These are phyloP conservation scores for Tuber calosporum DNA, from an alignment of 495 filamentous ascomycete genomes.

Conservation along the genomic window DNA sequence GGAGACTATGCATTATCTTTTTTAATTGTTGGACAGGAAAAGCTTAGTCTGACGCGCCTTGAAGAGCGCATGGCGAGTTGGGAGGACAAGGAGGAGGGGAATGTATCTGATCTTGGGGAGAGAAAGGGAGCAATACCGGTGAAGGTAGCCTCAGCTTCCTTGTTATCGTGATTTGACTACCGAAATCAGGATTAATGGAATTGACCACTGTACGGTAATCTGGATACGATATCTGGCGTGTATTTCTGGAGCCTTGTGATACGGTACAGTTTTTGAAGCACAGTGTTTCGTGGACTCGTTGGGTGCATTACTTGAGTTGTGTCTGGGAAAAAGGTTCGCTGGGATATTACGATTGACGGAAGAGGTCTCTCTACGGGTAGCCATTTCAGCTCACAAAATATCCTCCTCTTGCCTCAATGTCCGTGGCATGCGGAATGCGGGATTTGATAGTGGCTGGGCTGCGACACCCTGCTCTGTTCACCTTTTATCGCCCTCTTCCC, in stretches of 20 bases:
- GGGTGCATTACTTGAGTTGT: not conserved
- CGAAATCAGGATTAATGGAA: not conserved
- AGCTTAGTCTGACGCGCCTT: not conserved
- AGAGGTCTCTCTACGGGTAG: not conserved
- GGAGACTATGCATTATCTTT: not conserved
- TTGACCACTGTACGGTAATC: not conserved
- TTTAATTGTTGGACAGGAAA: not conserved
- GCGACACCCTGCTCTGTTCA: not conserved
- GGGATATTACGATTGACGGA: not conserved
- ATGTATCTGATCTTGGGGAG: not conserved
- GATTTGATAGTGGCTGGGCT: conserved; percentile 1
- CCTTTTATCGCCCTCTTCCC: not conserved
- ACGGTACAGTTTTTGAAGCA: not conserved
- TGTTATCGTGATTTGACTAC: not conserved
- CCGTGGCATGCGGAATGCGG: not conserved
- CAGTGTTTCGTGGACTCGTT: not conserved
- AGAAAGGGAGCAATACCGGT: not conserved
- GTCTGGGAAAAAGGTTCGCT: not conserved
- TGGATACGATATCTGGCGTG: not conserved
- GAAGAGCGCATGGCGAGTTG: not conserved
- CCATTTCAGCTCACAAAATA: not conserved
- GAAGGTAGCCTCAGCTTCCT: not conserved
- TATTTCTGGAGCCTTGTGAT: not conserved
- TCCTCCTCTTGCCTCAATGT: not conserved
- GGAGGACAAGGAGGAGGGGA: not conserved